Percentiles rank a stretch among this genome's conserved stretches.
phyloP scores from a whole-genome alignment of 202 grass and related monocot species.

The Schoenoplectus tabernaemontani region DNA sequence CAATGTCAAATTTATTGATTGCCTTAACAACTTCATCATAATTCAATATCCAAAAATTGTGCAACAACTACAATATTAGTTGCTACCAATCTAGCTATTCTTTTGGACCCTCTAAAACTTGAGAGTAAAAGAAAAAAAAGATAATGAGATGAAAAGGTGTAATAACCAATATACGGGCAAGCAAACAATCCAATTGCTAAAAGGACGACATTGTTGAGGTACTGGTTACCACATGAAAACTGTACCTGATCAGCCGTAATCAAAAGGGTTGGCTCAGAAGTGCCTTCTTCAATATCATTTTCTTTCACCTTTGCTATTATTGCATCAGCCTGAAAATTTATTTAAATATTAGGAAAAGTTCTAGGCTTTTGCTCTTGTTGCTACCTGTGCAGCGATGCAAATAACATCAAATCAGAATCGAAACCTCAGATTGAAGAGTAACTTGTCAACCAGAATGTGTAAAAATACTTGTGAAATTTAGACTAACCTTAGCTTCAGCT shows the following conservation, averaged over 20 bases:
- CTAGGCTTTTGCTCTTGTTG: not conserved
- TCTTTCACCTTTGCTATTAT: slow-evolving; percentile 59
- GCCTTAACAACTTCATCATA: not conserved
- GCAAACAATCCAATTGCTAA: not conserved
- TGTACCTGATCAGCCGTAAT: slow-evolving; percentile 90
- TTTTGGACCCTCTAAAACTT: not conserved
- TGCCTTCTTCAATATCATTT: slow-evolving; percentile 54
- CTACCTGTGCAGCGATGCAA: not conserved
- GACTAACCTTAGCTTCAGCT: slow-evolving; percentile 65
- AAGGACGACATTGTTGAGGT: not conserved
- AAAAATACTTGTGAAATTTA: not conserved
- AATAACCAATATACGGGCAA: not conserved
- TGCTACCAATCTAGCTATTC: not conserved
- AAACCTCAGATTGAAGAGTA: not conserved
- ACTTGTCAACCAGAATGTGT: not conserved
- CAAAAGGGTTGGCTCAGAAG: slow-evolving; percentile 51
- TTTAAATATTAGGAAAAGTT: not conserved
- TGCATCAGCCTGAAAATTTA: slow-evolving; percentile 57
- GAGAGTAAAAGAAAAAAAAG: not conserved
- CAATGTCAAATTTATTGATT: no score
- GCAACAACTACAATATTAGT: not conserved
- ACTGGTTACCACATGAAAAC: not conserved
- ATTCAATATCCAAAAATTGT: not conserved
- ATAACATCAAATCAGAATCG: not conserved
- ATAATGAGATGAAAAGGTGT: not conserved